phyloP scores from a whole-genome alignment of 352 stramenopile species.

The Phytophthora sp. region DNA sequence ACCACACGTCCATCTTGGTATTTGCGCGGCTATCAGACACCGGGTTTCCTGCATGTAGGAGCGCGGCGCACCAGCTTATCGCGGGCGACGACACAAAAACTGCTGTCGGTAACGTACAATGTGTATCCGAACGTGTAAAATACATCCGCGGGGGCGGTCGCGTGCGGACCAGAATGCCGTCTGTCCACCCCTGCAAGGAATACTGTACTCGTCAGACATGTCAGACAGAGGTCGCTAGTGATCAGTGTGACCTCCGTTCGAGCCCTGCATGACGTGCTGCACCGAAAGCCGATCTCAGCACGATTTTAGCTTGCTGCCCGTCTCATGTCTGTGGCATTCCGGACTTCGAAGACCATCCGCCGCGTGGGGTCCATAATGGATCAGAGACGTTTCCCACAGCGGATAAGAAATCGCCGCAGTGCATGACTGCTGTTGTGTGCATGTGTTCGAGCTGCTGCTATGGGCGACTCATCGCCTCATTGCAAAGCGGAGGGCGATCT shows the following conservation, averaged over 20 bases:
- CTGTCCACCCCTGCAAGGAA: not conserved
- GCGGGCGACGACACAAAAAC: slow-evolving; percentile 6
- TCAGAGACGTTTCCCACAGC: too few relatives aligned
- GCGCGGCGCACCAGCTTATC: not conserved
- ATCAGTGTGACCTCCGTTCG: slow-evolving; percentile 1
- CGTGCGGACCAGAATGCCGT: slow-evolving; percentile 12
- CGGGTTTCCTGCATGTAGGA: slow-evolving; percentile 16
- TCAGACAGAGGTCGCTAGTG: not conserved
- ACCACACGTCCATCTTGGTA: not conserved
- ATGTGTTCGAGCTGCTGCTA: slow-evolving; percentile 1
- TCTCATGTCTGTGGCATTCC: slow-evolving; percentile 8
- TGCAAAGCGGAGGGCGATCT: slow-evolving; percentile 4
- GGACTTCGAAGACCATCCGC: slow-evolving; percentile 17
- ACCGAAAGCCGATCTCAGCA: slow-evolving; percentile 15
- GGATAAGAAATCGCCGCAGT: slow-evolving; percentile 10
- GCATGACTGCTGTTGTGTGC: not conserved
- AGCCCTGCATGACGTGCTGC: slow-evolving; percentile 4
- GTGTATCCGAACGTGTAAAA: slow-evolving; percentile 19
- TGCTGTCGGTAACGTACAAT: slow-evolving; percentile 32
- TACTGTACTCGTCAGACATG: not conserved
- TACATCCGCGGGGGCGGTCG: slow-evolving; percentile 3
- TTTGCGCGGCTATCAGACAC: slow-evolving; percentile 25
- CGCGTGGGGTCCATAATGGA: slow-evolving; percentile 16
- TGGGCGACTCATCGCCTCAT: slow-evolving; percentile 25
- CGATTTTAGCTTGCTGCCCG: slow-evolving; percentile 11